Base-by-base conservation (phyloP, 257 asterid species). In the Avicennia marina region DNA sequence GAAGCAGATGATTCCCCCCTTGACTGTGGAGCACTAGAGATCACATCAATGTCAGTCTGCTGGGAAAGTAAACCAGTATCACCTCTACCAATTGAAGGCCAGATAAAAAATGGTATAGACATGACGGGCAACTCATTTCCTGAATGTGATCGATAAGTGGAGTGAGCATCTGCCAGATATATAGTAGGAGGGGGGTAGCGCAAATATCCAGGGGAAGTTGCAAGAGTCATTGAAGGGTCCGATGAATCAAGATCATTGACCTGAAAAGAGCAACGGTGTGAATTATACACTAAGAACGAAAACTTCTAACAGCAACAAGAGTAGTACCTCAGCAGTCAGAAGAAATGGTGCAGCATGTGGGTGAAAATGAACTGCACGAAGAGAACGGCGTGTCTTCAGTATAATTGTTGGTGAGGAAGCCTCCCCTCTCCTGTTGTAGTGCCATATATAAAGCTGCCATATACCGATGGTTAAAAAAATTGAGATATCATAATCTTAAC, bases 321-420 rank as follows among this genome's bases (percentile, higher is more conserved):
- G 7, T 56, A 58, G 52, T 81, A 93, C 98, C 97, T 93, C 98
- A 41, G 98, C 98, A 47, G 98, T 89, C 58, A 93, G 76, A 71
- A 93, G 98, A 68, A 86, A 86, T 39, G 98, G 98, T 15, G 98
- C 97, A 42, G 78, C 95, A 68, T 85, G 80, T 4, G 98, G 98
- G 60, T 88, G 98, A 72, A 91, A 91, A 85, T 91, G 98, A 66
- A 91, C 95, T 27, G 98, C 98, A 56, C 98, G 91, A 22, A 91
- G 88, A 33, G 98, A 91, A 60, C 97, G 97, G 13, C 98, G 89
- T 40, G 98, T 91, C 82, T 74, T 83, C 19, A 91, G 81, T 71
- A 91, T 71, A 54, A 91, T 77, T 29, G 94, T 63, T 48, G 98
- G 98, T 32, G 94, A 71, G 48, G 94, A 81, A 68, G 86, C 72